Percentiles rank a stretch among this genome's conserved stretches.
Evolutionary conservation across 306 rosid species (phyloP).

Genomic region (Medicago lupulina): DNA sequence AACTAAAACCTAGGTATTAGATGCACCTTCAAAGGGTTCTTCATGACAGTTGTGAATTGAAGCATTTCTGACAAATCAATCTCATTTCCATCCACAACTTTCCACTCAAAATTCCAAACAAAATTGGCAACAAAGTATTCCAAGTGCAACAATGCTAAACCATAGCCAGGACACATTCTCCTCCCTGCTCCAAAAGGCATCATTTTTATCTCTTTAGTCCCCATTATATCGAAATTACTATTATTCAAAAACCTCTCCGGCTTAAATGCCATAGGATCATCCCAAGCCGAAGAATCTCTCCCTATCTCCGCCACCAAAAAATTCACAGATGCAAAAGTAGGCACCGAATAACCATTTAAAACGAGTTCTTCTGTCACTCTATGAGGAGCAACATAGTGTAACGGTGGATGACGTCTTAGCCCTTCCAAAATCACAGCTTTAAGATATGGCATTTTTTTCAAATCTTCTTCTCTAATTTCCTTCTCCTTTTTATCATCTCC

Average conservation of each 20-base stretch:
- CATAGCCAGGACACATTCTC: slow-evolving; percentile 57
- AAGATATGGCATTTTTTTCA: slow-evolving; percentile 46
- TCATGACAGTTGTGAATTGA: slow-evolving; percentile 45
- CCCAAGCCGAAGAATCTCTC: slow-evolving; percentile 46
- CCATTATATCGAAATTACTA: slow-evolving; percentile 45
- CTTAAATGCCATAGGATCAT: slow-evolving; percentile 46
- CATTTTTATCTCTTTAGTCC: slow-evolving; percentile 50
- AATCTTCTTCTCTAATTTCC: slow-evolving; percentile 49
- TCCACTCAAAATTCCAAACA: slow-evolving; percentile 16
- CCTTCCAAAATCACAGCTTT: slow-evolving; percentile 55
- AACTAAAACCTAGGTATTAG: slow-evolving; percentile 40
- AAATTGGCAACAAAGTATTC: slow-evolving; percentile 43
- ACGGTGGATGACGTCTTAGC: slow-evolving; percentile 54
- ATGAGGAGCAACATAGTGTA: slow-evolving; percentile 52
- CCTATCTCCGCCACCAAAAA: slow-evolving; percentile 47
- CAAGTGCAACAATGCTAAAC: slow-evolving; percentile 43
- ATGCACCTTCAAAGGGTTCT: slow-evolving; percentile 44
- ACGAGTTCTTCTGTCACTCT: slow-evolving; percentile 48
- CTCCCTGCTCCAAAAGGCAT: slow-evolving; percentile 59
- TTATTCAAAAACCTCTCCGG: slow-evolving; percentile 53
- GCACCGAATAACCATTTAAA: slow-evolving; percentile 49
- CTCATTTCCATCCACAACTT: background rate
- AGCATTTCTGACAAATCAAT: slow-evolving; percentile 47
- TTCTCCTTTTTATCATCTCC: slow-evolving; percentile 34
- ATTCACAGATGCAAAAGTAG: slow-evolving; percentile 45